Evolutionary conservation across 2,329 filamentous ascomycete species (phyloP).

Genomic region (Stemphylium lycopersici): DNA sequence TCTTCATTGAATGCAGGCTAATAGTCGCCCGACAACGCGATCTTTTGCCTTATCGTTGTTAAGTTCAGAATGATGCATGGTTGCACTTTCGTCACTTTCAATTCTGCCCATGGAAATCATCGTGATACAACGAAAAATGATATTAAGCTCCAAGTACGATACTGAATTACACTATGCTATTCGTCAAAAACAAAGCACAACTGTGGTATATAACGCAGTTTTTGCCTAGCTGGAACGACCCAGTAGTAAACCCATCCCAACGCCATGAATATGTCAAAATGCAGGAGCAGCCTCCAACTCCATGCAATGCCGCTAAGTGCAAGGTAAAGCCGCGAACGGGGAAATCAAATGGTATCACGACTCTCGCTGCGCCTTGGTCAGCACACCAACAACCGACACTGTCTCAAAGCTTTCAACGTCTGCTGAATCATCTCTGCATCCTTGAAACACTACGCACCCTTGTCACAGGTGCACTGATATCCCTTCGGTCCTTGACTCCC

Average conservation of each 20-base stretch:
- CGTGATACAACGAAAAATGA: neutral
- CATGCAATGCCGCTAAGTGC: constrained; percentile 43
- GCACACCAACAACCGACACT: constrained; percentile 1
- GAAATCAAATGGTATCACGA: constrained; percentile 15
- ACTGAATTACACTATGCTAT: constrained; percentile 6
- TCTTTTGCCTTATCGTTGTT: too few relatives aligned
- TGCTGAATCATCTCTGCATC: constrained; percentile 21
- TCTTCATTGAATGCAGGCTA: too few relatives aligned
- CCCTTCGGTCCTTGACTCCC: constrained; percentile 54
- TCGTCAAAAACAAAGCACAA: constrained; percentile 15
- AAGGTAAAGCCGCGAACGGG: constrained; percentile 17
- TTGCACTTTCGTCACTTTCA: too few relatives aligned
- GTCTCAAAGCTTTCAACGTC: neutral
- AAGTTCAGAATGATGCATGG: too few relatives aligned
- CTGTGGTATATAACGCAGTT: constrained; percentile 35
- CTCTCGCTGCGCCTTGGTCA: constrained; percentile 13
- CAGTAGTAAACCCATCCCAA: constrained; percentile 12
- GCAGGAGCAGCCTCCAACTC: constrained; percentile 30
- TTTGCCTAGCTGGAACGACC: constrained; percentile 12
- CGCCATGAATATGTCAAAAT: constrained; percentile 9
- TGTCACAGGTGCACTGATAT: constrained; percentile 54
- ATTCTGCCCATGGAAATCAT: too few relatives aligned
- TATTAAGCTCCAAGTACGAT: neutral
- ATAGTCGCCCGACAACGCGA: too few relatives aligned
- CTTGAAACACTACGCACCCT: constrained; percentile 37